phyloP scores from a whole-genome alignment of 768 basidiomycete genomes.

The Dentipellis sp. region DNA sequence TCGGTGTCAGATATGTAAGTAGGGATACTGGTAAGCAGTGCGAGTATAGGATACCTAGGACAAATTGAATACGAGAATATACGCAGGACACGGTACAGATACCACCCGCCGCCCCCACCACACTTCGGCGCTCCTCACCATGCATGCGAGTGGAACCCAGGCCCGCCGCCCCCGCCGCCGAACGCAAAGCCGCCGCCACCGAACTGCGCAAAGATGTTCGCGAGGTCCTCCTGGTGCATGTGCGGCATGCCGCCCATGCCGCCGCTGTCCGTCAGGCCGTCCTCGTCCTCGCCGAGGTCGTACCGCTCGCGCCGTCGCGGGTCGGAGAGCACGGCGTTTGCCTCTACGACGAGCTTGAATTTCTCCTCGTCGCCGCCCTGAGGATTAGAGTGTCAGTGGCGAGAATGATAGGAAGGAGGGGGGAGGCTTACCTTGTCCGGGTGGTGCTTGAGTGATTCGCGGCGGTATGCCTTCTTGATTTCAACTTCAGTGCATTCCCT shows the following conservation, averaged over 20 bases:
- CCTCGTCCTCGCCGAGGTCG: slow-evolving; percentile 77
- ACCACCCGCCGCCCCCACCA: no score
- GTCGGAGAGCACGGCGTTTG: slow-evolving; percentile 76
- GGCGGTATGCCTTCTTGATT: slow-evolving; percentile 87
- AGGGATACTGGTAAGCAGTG: no score
- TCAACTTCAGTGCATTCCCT: slow-evolving; percentile 59
- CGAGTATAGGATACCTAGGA: no score
- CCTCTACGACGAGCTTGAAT: slow-evolving; percentile 86
- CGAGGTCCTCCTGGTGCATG: slow-evolving; percentile 24
- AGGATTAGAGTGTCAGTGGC: background rate
- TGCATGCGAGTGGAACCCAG: background rate
- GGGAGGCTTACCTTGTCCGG: slow-evolving; percentile 61
- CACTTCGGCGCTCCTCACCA: no score
- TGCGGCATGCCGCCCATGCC: slow-evolving; percentile 21
- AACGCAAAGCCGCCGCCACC: background rate
- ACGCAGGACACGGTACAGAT: no score
- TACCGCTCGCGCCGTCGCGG: slow-evolving; percentile 63
- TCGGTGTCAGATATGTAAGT: no score
- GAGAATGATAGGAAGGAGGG: background rate
- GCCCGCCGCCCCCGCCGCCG: background rate
- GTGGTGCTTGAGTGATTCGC: slow-evolving; percentile 78
- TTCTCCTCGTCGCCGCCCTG: slow-evolving; percentile 93
- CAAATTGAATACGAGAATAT: no score
- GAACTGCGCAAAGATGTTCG: slow-evolving; percentile 14
- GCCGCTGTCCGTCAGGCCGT: slow-evolving; percentile 37